Base-by-base conservation (phyloP, 164 flowering plant species). In the Liquidambar formosana region DNA sequence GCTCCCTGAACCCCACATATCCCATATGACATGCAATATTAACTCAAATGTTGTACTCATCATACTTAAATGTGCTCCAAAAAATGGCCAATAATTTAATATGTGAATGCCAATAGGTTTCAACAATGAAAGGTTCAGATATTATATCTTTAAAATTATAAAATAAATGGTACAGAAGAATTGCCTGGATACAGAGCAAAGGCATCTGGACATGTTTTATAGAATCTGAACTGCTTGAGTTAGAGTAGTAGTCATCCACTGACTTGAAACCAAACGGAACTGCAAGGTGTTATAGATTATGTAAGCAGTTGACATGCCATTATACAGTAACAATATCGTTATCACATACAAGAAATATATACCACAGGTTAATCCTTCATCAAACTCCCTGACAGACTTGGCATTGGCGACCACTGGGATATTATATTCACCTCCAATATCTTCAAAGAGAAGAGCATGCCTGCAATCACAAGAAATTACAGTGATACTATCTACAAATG, bases 231-330 rank as follows among this genome's bases (percentile, higher is more conserved):
- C 99, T 91, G 82, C 97, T 77, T 23, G 99, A 88, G n/a, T 89
- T 80, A 47, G 86, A 80, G 73, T 94, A 92, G 81, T 94, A 94
- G 58, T 92, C 97, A 82, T 89, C 92, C 57, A 82, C 97, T 19
- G 99, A 88, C 77, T 89, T 85, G 84, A 89, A 94, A 70, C 99
- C 99, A 81, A 94, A 94, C 61, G 97, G 87, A 60, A 92, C 99
- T 92, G 89, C 80, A 79, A 67, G 57, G 38, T 21, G 23, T 60
- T 18, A 15, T 16, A 18, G 33, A 49, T 28, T n/a, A 23, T 38
- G 44, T 57, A 58, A 60, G 71, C 28, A 65, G 52, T 25, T 63
- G 57, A 9, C 66, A 54, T 60, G 47, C 33, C 43, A 51, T 46
- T 15, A 23, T 26, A 63, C 18, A 49, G 23, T 49, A 64, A 47